Evolutionary conservation across 2,329 filamentous ascomycete genomes (phyloP), one percentile per base, ranked within the genome.

Genomic region (Domatiomyces catenatus): DNA sequence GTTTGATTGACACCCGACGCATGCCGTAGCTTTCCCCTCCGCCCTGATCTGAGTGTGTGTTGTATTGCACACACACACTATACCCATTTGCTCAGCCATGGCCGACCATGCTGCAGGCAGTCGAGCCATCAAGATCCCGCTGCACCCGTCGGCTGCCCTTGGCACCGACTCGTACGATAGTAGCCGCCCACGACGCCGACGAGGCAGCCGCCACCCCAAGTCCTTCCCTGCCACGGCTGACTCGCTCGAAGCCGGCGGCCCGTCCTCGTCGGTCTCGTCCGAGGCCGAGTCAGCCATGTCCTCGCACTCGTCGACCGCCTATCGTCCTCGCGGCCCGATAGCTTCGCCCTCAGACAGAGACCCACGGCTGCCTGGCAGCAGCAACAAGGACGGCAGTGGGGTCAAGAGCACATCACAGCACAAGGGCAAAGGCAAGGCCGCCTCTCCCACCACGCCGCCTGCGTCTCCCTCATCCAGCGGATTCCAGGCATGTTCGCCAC

Each of bases 111-210:
- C 22, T 10, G 6, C 20, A 3, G 45, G 20, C 15, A 47, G 45
- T 32, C 55, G 57, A 42, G 59, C 59, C 26, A 59, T 61, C 52
- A 60, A 58, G 54, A 60, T 61, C n/a, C 59, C 59, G 17, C 26
- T 56, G 6, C 53, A 54, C 32, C 32, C 32, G 32, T 39, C 32
- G 5, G 22, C 22, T n/a, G 7, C 28, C 36, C 17, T 39, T n/a
- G 49, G 50, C 20, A 54, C 18, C 22, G 42, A 42, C 28, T 17
- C 49, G 46, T 50, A 50, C 24, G 54, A 52, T 46, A 39, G 50
- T 44, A 39, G 50, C 3, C 42, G 54, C 8, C 47, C 28, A 24
- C 50, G 54, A 20, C 58, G 52, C 26, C 55, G 54, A 24, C 50
- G 56, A n/a, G 56, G 55, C 42, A 46, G 49, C 47, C 52, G 52